phyloP scores from a whole-genome alignment of 768 basidiomycete species.

The Coprinopsis cinerea region DNA sequence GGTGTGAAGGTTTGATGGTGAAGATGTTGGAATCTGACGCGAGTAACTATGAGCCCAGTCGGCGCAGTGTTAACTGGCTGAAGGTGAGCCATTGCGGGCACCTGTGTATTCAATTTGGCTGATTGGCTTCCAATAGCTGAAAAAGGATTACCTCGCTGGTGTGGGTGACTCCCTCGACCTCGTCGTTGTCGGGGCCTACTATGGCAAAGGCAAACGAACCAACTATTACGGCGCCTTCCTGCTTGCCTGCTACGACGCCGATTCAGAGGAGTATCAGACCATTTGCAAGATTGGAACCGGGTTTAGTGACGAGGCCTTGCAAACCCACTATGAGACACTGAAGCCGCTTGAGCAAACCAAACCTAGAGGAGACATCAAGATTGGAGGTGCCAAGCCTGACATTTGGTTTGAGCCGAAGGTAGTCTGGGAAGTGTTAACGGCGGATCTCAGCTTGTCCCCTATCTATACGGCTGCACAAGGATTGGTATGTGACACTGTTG shows the following conservation, averaged over 20 bases:
- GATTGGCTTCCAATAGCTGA: conserved; percentile 57
- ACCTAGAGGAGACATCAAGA: conserved; percentile 76
- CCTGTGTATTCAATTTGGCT: background rate
- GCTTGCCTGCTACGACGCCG: conserved; percentile 93
- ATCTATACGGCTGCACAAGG: conserved; percentile 94
- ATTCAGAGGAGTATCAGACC: conserved; percentile 91
- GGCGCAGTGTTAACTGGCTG: conserved; percentile 95
- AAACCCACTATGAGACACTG: conserved; percentile 73
- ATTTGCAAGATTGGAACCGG: conserved; percentile 99
- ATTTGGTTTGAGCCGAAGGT: conserved; percentile 97
- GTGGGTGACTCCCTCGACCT: conserved; percentile 96
- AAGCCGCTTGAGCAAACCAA: conserved; percentile 70
- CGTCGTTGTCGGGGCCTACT: conserved; percentile 96
- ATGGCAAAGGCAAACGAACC: conserved; percentile 96
- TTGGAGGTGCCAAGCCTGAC: conserved; percentile 93
- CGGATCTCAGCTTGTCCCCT: conserved; percentile 94
- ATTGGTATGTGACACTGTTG: conserved; percentile 45
- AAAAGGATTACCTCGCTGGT: conserved; percentile 96
- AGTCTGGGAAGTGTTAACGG: conserved; percentile 98
- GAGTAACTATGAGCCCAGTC: conserved; percentile 92
- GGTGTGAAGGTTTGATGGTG: conserved; percentile 98
- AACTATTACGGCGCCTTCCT: conserved; percentile 98
- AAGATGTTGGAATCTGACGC: conserved; percentile 94
- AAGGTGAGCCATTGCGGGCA: conserved; percentile 52
- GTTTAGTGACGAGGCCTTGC: conserved; percentile 88